Conservation (phyloP, 768 basidiomycete genomes). For the Goffeauzyma gilvescens region DNA sequence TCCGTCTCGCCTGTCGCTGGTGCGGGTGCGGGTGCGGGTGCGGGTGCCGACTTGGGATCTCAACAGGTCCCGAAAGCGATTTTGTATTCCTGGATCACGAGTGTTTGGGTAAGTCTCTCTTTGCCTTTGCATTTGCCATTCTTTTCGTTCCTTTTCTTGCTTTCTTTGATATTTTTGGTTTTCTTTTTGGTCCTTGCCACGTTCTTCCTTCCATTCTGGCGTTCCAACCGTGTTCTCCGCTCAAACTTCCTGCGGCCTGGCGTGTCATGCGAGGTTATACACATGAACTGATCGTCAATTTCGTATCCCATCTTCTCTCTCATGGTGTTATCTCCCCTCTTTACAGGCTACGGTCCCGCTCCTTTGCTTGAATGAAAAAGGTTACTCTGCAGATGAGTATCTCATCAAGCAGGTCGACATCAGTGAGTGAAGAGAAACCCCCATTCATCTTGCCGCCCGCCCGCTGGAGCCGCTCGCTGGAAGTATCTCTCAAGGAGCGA, state of each 20-base stretch:
- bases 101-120: slow-evolving; percentile 37
- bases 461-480: slow-evolving; percentile 56
- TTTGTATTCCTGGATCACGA: slow-evolving; percentile 47
- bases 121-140: background rate
- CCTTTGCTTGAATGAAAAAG: slow-evolving; percentile 46
- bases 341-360: slow-evolving; percentile 32
- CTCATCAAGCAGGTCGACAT: slow-evolving; percentile 51
- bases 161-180: too few species aligned
- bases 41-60: slow-evolving; percentile 11
- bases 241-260: background rate
- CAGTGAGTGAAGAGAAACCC: slow-evolving; percentile 33
- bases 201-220: background rate
- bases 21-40: too few species aligned
- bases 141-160: background rate
- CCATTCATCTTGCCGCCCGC: too few species aligned
- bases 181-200: too few species aligned
- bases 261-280: background rate
- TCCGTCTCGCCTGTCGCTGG: too few species aligned
- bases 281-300: too few species aligned
- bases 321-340: slow-evolving; percentile 20
- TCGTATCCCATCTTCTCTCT: background rate
- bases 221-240: background rate
- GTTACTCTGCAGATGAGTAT: slow-evolving; percentile 59
- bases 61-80: slow-evolving; percentile 45
- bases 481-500: slow-evolving; percentile 51